Percentiles rank a stretch among this genome's conserved stretches.
These are phyloP conservation scores for Asterochloris erici DNA, from an alignment of 139 green algal species.

Conservation along the genomic window DNA sequence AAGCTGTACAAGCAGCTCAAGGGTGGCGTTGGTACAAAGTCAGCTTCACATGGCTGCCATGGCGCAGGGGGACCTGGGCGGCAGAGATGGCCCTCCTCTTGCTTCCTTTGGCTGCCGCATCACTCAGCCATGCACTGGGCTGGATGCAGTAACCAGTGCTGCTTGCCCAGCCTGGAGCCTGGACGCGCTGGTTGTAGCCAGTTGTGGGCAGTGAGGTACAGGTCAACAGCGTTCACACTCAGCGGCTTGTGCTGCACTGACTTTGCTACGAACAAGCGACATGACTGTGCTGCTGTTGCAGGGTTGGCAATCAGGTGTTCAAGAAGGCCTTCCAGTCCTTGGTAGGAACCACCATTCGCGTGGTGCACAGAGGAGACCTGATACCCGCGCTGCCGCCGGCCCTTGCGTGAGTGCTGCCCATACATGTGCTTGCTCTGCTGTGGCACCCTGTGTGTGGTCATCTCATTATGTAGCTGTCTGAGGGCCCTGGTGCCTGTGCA, in stretches of 20 bases:
- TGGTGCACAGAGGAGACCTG: conserved; percentile 27
- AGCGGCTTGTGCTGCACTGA: not conserved
- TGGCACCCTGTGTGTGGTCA: no score
- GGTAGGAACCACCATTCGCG: conserved; percentile 23
- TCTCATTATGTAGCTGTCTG: no score
- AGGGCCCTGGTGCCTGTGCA: not conserved
- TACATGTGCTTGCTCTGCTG: not conserved
- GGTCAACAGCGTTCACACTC: not conserved
- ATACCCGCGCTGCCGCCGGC: conserved; percentile 24
- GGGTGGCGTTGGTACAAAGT: no score
- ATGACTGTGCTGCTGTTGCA: not conserved
- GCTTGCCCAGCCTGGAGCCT: no score
- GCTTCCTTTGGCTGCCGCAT: not conserved
- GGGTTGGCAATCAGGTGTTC: conserved; percentile 30
- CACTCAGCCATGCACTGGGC: not conserved
- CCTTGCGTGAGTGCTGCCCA: not conserved
- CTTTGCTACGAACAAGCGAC: not conserved
- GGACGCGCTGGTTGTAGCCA: no score
- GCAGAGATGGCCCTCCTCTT: not conserved
- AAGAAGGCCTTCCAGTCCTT: conserved; percentile 26
- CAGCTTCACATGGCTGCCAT: no score
- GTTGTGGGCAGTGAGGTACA: not conserved
- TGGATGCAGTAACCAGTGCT: no score
- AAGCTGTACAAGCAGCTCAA: no score
- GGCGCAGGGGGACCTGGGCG: no score